These are phyloP conservation scores for Hawksworthiomyces lignivorus DNA, from an alignment of 2,329 filamentous ascomycete species.

Conservation along the genomic window DNA sequence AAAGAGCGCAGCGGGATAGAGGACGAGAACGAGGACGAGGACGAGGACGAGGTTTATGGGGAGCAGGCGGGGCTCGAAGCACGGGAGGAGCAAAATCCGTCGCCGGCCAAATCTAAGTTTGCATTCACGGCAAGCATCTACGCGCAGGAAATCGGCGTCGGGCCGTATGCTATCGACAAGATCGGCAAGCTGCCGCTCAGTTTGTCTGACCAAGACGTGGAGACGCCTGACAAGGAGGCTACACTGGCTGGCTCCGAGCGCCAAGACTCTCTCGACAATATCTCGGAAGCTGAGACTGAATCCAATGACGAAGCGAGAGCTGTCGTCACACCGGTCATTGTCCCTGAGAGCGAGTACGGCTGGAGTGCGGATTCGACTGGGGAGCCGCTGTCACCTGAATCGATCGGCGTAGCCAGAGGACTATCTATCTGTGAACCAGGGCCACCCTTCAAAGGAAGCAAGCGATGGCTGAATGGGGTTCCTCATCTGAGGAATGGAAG, in stretches of 20 bases:
- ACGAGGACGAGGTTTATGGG: background rate
- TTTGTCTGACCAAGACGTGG: background rate
- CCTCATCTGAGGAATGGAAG: too few relatives aligned
- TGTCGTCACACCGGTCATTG: background rate
- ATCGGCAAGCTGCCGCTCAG: background rate
- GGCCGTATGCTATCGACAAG: conserved; percentile 14
- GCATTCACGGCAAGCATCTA: conserved; percentile 17
- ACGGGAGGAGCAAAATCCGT: background rate
- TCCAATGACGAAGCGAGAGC: too few relatives aligned
- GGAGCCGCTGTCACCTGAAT: conserved; percentile 15
- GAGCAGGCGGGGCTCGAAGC: too few relatives aligned
- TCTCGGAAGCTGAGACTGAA: too few relatives aligned
- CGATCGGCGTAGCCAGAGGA: conserved; percentile 27
- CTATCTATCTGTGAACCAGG: conserved; percentile 23
- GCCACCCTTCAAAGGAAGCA: too few relatives aligned
- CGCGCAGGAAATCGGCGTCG: conserved; percentile 14
- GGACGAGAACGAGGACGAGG: background rate
- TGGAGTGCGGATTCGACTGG: background rate
- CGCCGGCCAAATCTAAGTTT: conserved; percentile 3
- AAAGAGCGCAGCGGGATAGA: too few relatives aligned
- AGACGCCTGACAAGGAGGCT: background rate
- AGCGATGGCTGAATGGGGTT: too few relatives aligned
- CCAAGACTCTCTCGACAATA: conserved; percentile 1
- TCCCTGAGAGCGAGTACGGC: conserved; percentile 4
- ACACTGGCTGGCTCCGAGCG: too few relatives aligned